Conservation (phyloP, 2,329 filamentous ascomycete species). For the Elsinoe fawcettii region DNA sequence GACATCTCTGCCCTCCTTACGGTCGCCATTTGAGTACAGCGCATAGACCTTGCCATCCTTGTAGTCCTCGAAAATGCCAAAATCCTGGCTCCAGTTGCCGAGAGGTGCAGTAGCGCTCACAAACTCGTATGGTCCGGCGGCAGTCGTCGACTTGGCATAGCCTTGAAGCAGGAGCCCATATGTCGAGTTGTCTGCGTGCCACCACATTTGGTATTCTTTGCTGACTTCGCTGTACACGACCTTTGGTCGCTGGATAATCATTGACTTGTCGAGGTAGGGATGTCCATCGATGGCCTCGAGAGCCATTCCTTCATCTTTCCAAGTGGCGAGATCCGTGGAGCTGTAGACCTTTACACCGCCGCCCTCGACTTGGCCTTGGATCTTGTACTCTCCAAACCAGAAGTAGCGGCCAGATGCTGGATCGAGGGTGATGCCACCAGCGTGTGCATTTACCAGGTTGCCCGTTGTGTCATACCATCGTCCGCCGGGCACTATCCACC, state of each 20-base stretch:
- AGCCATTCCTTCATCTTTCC: slow-evolving; percentile 51
- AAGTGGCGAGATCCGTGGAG: slow-evolving; percentile 53
- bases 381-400: slow-evolving; percentile 57
- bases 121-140: slow-evolving; percentile 49
- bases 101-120: slow-evolving; percentile 48
- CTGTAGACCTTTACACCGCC: slow-evolving; percentile 55
- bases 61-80: slow-evolving; percentile 53
- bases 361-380: slow-evolving; percentile 50
- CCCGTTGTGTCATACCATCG: slow-evolving; percentile 55
- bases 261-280: slow-evolving; percentile 46
- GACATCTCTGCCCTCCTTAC: slow-evolving; percentile 47
- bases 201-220: slow-evolving; percentile 53
- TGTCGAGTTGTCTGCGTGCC: slow-evolving; percentile 53
- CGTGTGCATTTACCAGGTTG: slow-evolving; percentile 55
- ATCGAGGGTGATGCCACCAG: slow-evolving; percentile 49
- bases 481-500: slow-evolving; percentile 55
- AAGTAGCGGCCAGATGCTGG: slow-evolving; percentile 37
- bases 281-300: slow-evolving; percentile 50
- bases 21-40: slow-evolving; percentile 54
- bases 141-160: slow-evolving; percentile 46
- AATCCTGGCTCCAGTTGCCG: slow-evolving; percentile 57
- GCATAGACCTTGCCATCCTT: slow-evolving; percentile 50
- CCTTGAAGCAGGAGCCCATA: slow-evolving; percentile 52
- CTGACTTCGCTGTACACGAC: slow-evolving; percentile 51
- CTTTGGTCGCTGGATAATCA: slow-evolving; percentile 56